Conservation (phyloP, 2,329 filamentous ascomycete genomes). For the Colletotrichum brevisporum region DNA sequence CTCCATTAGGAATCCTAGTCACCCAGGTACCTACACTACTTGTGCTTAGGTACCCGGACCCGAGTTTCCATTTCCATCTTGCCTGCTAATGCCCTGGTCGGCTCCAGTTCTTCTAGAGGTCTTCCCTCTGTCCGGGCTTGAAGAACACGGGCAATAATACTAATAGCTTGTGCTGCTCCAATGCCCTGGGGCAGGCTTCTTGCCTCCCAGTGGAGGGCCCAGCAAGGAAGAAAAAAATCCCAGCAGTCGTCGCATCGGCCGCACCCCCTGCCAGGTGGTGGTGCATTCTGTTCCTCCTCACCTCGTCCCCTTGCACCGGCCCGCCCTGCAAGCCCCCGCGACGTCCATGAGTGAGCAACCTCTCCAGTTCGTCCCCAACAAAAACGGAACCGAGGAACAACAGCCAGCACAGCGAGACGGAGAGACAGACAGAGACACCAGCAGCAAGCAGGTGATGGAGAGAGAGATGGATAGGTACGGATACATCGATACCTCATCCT, state of each 20-base stretch:
- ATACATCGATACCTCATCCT: neutral
- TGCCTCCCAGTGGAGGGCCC: conserved; percentile 23
- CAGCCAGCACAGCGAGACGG: neutral
- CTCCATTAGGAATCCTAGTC: neutral
- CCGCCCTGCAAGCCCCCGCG: conserved; percentile 35
- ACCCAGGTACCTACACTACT: too few relatives aligned
- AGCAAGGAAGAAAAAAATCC: conserved; percentile 35
- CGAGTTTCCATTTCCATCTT: too few relatives aligned
- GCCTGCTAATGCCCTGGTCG: neutral
- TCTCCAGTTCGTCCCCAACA: conserved; percentile 41
- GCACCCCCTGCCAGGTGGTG: conserved; percentile 27
- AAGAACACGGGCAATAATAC: neutral
- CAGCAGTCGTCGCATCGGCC: neutral
- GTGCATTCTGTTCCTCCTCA: conserved; percentile 13
- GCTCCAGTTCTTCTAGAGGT: neutral
- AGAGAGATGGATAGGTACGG: neutral
- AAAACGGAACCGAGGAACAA: conserved; percentile 35
- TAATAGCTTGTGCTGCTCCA: neutral
- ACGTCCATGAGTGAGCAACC: conserved; percentile 26
- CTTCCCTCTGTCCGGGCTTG: conserved; percentile 5
- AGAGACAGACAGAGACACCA: neutral
- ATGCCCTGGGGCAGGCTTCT: conserved; percentile 1
- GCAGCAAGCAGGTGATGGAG: neutral
- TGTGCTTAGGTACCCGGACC: too few relatives aligned
- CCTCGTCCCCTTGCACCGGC: conserved; percentile 30